Evolutionary conservation across 106 monocot species (phyloP), one percentile per base, ranked within the genome.

Genomic region (Posidonia australis): DNA sequence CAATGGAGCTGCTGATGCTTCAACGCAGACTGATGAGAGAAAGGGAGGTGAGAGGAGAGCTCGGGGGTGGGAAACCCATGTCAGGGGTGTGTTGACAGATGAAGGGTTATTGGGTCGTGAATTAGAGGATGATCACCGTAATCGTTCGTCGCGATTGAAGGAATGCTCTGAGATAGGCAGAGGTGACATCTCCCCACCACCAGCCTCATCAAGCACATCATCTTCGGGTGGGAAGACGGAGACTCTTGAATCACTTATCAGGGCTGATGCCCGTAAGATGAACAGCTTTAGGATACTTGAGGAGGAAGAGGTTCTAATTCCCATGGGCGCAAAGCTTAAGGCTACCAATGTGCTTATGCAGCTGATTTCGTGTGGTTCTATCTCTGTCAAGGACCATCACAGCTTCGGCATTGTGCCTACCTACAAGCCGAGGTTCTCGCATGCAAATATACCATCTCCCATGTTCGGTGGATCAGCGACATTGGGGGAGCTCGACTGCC

Each of bases 351-450:
- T 80, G 14, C 54, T 80, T 16, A 63, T 80, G 72, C 75, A 76
- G 62, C 72, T 80, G 44, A 72, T 80, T 31, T 76, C 76, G 19
- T 80, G 80, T 26, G 76, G 80, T 28, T 76, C 76, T 0, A 67
- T 80, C 47, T 67, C 71, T 17, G 76, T 80, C 22, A 80, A 80
- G 71, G 76, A 76, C 58, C 54, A 67, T 30, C 55, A 58, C 21
- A 49, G 71, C 43, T 56, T 67, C 18, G 71, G 75, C 19, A 18
- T 62, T 13, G 57, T 63, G 22, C 62, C 60, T 5, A 46, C 80
- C 26, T 75, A 75, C 54, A 80, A 74, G 44, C 74, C 75, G 1
- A 75, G 66, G 13, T 75, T 67, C 62, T 62, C 75, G 13, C 80
- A 65, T 7, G 25, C 28, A 24, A 67, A 67, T 24, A 57, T 71